Evolutionary conservation across 1,284 basidiomycete genomes (phyloP), one percentile per base, ranked within the genome.

Genomic region (Ceratobasidium sp.): DNA sequence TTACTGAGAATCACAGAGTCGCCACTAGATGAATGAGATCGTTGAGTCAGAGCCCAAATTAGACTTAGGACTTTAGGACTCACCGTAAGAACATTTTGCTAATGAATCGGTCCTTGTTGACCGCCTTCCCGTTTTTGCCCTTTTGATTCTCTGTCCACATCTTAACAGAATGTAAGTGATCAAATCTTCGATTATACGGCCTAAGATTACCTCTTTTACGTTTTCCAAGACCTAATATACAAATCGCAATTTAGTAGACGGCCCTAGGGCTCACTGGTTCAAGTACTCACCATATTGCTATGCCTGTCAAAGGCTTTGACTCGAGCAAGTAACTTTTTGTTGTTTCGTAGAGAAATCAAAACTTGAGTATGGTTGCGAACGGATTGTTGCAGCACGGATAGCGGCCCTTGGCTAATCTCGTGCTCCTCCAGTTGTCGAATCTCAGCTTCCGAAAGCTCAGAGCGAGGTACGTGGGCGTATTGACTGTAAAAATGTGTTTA

Each of bases 121-220:
- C 91, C 2, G 98, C 94, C 82, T 98, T 98, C 85, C 98, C 98
- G 81, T 94, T 95, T 85, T 98, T 99, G 63, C 95, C 95, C 83
- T 98, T 99, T 26, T 98, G 98, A 69, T 92, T 84, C 82, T 99
- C 98, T 32, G 96, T 98, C 98, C 98, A 99, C 97, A 98, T 98
- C 93, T 97, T 75, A 23, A 66, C 61, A 54, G 23, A 44, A 50
- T 16, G 70, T 49, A 43, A 61, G 30, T 74, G 32, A 73, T 14
- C 35, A 32, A 50, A 75, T 41, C n/a, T 26, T 21, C 43, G 21
- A n/a, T 3, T 21, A 14, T 55, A 72, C 73, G 47, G 5, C 59
- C 74, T 32, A 11, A 38, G 80, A 83, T 71, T 79, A 88, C 95
- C 91, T 98, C 96, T 83, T 98, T 98, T 71, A 98, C 96, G 79